These are phyloP conservation scores for Anisodus tanguticus DNA, from an alignment of 257 asterid genomes.

Conservation along the genomic window DNA sequence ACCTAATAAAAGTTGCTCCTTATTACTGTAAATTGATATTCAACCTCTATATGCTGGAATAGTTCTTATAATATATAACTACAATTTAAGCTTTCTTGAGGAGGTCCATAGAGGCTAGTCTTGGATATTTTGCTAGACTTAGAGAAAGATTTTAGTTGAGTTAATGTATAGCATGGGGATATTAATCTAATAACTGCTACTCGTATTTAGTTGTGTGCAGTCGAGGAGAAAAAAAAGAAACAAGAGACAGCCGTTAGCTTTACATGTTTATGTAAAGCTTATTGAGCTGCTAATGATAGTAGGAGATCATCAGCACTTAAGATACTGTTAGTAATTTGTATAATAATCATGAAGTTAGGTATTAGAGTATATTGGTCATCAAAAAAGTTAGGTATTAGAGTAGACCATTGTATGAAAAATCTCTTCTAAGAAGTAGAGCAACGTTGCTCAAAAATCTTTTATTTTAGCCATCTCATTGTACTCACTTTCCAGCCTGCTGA, in stretches of 20 bases:
- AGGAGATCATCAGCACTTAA: slow-evolving; percentile 18
- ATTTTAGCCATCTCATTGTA: background rate
- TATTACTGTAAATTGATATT: background rate
- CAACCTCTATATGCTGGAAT: background rate
- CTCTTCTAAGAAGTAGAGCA: background rate
- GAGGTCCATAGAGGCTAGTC: background rate
- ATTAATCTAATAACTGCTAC: background rate
- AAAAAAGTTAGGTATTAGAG: slow-evolving; percentile 7
- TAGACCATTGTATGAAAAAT: background rate
- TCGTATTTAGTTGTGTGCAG: background rate
- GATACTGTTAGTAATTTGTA: background rate
- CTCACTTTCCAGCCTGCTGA: slow-evolving; percentile 10
- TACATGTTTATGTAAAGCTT: slow-evolving; percentile 19
- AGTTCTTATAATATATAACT: background rate
- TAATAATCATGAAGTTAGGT: slow-evolving; percentile 23
- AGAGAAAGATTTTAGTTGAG: slow-evolving; percentile 2
- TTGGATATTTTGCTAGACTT: background rate
- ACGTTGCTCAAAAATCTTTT: background rate
- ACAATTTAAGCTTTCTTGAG: background rate
- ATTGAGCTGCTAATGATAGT: background rate
- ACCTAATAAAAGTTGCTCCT: background rate
- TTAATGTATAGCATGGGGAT: background rate
- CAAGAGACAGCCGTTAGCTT: background rate
- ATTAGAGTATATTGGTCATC: background rate
- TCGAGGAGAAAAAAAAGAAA: background rate